Percentiles rank a stretch among this genome's conserved stretches.
Evolutionary conservation across 2,329 filamentous ascomycete genomes (phyloP).

Genomic region (Ilyonectria sp.): DNA sequence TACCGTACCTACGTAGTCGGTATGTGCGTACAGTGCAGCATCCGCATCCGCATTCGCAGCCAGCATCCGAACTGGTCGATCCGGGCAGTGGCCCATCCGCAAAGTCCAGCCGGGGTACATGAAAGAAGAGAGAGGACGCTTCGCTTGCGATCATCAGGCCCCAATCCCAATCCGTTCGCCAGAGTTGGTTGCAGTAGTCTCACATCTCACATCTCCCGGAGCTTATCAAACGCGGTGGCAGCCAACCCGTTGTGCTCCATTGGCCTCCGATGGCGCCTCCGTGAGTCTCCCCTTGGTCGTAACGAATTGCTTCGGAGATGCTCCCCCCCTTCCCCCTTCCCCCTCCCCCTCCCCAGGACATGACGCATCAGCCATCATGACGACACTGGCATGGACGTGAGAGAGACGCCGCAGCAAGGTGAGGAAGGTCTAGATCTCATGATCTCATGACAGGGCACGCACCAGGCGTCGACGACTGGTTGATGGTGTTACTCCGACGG

Average conservation of each 20-base stretch:
- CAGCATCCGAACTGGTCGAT: background rate
- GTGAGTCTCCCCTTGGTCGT: background rate
- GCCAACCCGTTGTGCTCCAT: background rate
- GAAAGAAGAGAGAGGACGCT: conserved; percentile 30
- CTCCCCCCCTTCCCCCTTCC: background rate
- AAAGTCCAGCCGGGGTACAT: conserved; percentile 14
- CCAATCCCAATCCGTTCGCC: conserved; percentile 31
- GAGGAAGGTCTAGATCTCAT: background rate
- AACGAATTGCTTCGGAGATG: background rate
- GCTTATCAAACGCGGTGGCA: conserved; percentile 26
- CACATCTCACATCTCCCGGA: conserved; percentile 25
- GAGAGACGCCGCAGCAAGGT: background rate
- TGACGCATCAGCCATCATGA: conserved; percentile 3
- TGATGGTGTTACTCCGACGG: conserved; percentile 24
- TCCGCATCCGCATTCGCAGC: background rate
- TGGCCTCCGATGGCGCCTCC: background rate
- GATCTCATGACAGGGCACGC: background rate
- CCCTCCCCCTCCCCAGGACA: background rate
- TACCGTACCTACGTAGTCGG: background rate
- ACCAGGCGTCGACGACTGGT: conserved; percentile 5
- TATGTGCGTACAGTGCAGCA: background rate
- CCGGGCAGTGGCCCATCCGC: background rate
- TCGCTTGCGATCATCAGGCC: conserved; percentile 34
- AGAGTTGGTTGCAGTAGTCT: conserved; percentile 25
- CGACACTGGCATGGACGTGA: conserved; percentile 7